Base-by-base conservation (phyloP, 768 basidiomycete species). In the Psilocybe cubensis region DNA sequence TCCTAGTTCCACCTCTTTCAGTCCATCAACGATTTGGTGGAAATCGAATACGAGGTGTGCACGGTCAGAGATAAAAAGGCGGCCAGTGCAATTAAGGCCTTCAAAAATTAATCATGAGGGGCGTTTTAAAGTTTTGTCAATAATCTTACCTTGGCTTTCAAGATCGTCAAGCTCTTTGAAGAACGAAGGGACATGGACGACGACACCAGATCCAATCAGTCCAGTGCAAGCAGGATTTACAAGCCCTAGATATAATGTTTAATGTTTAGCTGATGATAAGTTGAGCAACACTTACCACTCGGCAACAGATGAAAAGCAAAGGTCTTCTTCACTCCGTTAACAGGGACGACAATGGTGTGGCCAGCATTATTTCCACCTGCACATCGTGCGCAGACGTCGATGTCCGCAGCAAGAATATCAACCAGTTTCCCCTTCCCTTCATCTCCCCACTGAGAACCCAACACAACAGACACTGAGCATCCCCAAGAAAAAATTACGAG, bases 321-420 rank as follows among this genome's bases (percentile, higher is more conserved):
- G 1, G 87, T 94, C 63, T 83, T 95, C 74, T 86, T 85, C 56
- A 84, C 78, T 43, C 83, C 83, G 58, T 92, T 84, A 23, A 84
- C 72, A 4, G 89, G 87, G 4, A 87, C 92, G 61, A 99, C 89
- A 72, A 99, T 98, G 21, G 97, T 98, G 76, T 99, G 97, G 2
- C 97, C 97, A 21, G 97, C 97, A 70, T 99, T 99, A 78, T 98
- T 98, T 10, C 97, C 97, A 12, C 97, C 97, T 11, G 97, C 97
- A 71, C 94, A 98, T 45, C 97, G 85, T 18, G 95, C 96, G 67
- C 96, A 98, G 70, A 98, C 72, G 72, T 99, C 97, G 57, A 84
- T 81, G 41, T 96, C 84, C 12, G 90, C 92, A 35, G 95, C 84
- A 62, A 99, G 83, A 68, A 99, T 94, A 72, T 99, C 97, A 57